Conservation (phyloP, 768 basidiomycete genomes). For the Cystobasidium tubakii region DNA sequence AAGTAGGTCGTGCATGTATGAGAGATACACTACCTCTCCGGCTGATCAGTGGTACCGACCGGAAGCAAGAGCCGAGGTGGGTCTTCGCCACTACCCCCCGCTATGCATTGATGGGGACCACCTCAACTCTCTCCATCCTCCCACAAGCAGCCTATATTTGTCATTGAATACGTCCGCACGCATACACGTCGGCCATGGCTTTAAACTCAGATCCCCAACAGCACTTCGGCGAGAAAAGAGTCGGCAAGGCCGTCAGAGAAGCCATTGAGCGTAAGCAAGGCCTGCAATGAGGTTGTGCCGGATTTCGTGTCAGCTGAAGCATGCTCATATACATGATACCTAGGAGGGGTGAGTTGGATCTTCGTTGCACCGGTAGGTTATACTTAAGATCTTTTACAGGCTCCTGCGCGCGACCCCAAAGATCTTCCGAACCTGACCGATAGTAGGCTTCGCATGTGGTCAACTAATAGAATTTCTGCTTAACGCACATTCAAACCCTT, state of each 20-base stretch:
- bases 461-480: background rate
- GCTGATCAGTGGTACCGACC: background rate
- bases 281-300: too few species aligned
- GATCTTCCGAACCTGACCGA: constrained; percentile 8
- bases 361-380: background rate
- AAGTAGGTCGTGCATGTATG: too few species aligned
- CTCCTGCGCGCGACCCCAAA: constrained; percentile 1
- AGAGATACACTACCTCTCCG: too few species aligned
- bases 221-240: constrained; percentile 15
- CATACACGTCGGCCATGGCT: background rate
- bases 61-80: too few species aligned
- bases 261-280: constrained; percentile 10
- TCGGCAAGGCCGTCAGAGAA: constrained; percentile 12
- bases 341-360: constrained; percentile 2
- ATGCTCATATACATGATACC: too few species aligned
- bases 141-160: too few species aligned
- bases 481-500: background rate
- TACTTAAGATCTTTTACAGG: background rate
- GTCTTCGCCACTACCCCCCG: too few species aligned
- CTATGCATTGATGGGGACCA: too few species aligned
- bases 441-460: background rate
- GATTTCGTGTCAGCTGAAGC: too few species aligned
- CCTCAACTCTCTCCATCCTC: too few species aligned
- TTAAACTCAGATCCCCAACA: background rate
- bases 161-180: too few species aligned